These are phyloP conservation scores for Neofusicoccum laricinum DNA, from an alignment of 2,329 filamentous ascomycete species.

Conservation along the genomic window DNA sequence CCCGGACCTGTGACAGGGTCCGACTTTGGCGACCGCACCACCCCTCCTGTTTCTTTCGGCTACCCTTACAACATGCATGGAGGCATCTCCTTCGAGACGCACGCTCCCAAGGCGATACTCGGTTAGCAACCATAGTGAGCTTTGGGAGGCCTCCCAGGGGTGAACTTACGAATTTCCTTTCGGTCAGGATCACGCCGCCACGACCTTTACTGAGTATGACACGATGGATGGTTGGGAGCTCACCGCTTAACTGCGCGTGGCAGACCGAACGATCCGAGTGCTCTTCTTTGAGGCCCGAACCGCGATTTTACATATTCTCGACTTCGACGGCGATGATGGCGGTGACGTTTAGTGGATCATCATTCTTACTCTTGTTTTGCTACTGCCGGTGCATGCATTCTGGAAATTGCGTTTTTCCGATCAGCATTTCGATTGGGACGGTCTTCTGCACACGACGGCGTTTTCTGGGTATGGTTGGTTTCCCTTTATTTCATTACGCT, in stretches of 20 bases:
- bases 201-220: slow-evolving; percentile 30
- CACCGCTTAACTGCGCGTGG: slow-evolving; percentile 7
- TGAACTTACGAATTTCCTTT: slow-evolving; percentile 33
- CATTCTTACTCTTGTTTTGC: slow-evolving; percentile 13
- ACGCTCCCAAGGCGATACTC: slow-evolving; percentile 43
- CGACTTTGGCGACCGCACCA: slow-evolving; percentile 37
- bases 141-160: background rate
- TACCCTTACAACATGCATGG: slow-evolving; percentile 44
- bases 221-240: slow-evolving; percentile 28
- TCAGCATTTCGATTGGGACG: slow-evolving; percentile 16
- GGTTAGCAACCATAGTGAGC: slow-evolving; percentile 22
- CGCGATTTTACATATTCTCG: background rate
- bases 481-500: background rate
- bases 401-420: slow-evolving; percentile 9
- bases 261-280: background rate
- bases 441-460: slow-evolving; percentile 12
- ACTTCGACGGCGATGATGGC: background rate
- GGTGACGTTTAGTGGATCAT: slow-evolving; percentile 9
- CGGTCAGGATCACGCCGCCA: slow-evolving; percentile 34
- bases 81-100: slow-evolving; percentile 45
- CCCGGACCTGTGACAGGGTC: slow-evolving; percentile 41
- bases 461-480: slow-evolving; percentile 2
- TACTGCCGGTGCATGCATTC: slow-evolving; percentile 7
- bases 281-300: background rate
- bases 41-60: slow-evolving; percentile 39